These are phyloP conservation scores for Parathielavia hyrcaniae DNA, from an alignment of 495 filamentous ascomycete genomes.

Conservation along the genomic window DNA sequence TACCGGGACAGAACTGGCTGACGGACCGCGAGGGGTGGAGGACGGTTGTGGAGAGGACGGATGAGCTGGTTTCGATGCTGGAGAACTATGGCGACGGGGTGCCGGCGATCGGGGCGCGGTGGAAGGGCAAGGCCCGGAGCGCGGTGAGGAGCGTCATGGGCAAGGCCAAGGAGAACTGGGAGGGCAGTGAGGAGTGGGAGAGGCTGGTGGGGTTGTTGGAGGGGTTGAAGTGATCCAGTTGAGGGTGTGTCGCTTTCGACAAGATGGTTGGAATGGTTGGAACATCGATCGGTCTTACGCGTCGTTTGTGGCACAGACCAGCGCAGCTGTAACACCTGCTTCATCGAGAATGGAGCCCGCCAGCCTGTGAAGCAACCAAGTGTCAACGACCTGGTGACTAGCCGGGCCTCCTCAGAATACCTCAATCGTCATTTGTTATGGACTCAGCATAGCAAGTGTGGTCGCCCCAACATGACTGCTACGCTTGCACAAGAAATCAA, in stretches of 20 bases:
- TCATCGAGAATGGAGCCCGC: no score
- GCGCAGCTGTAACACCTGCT: not conserved
- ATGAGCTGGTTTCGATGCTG: constrained; percentile 58
- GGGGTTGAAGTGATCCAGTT: constrained; percentile 45
- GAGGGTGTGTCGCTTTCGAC: not conserved
- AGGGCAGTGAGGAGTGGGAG: constrained; percentile 65
- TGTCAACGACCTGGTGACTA: no score
- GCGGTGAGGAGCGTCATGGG: constrained; percentile 75
- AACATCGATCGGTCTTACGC: not conserved
- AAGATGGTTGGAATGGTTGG: no score
- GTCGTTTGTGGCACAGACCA: no score
- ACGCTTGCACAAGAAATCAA: no score
- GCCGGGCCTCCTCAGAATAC: not conserved
- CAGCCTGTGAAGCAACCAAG: no score
- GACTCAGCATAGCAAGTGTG: no score
- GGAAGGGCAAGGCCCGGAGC: constrained; percentile 83
- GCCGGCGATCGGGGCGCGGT: constrained; percentile 54
- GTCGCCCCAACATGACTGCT: no score
- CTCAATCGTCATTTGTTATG: no score
- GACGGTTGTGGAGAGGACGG: constrained; percentile 56
- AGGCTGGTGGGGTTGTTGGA: constrained; percentile 54
- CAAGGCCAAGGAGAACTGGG: constrained; percentile 77
- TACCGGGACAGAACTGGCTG: constrained; percentile 37
- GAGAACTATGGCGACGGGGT: constrained; percentile 54
- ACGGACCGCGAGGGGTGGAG: constrained; percentile 50